Conservation (phyloP, 495 filamentous ascomycete species). For the Copromyces sp. region DNA sequence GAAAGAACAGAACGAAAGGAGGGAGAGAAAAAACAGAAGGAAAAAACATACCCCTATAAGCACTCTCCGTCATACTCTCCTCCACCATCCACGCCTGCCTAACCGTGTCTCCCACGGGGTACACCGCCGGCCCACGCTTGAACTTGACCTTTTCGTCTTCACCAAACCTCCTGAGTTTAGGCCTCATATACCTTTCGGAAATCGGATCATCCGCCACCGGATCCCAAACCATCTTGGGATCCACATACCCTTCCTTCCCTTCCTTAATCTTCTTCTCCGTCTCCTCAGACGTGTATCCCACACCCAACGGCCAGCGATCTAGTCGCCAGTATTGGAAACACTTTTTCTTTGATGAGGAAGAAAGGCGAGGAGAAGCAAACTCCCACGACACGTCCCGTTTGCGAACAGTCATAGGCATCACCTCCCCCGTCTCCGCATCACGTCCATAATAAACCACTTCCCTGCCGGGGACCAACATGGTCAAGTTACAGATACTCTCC, state of each 20-base stretch:
- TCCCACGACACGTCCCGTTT: conserved; percentile 17
- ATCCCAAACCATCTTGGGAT: conserved; percentile 10
- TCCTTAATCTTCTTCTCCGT: background rate
- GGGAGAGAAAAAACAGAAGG: background rate
- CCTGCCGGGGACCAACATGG: conserved; percentile 17
- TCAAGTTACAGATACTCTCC: conserved; percentile 16
- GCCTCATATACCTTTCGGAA: conserved; percentile 8
- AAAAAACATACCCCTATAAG: conserved; percentile 8
- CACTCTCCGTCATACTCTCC: conserved; percentile 5
- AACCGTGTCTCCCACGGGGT: conserved; percentile 18
- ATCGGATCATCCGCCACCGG: conserved; percentile 6
- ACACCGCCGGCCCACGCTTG: conserved; percentile 11
- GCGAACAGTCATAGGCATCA: conserved; percentile 6
- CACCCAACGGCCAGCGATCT: conserved; percentile 17
- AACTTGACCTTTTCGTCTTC: conserved; percentile 10
- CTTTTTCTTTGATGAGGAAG: background rate
- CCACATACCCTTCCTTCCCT: background rate
- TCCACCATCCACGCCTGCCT: conserved; percentile 11
- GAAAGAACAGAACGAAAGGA: background rate
- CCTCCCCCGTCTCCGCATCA: background rate
- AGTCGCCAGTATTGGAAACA: conserved; percentile 11
- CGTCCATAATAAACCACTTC: background rate
- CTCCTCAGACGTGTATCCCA: conserved; percentile 1
- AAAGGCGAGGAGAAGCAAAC: background rate
- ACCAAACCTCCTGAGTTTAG: conserved; percentile 11